Base-by-base conservation (phyloP, 2,329 filamentous ascomycete species). In the Aspergillus unguis region DNA sequence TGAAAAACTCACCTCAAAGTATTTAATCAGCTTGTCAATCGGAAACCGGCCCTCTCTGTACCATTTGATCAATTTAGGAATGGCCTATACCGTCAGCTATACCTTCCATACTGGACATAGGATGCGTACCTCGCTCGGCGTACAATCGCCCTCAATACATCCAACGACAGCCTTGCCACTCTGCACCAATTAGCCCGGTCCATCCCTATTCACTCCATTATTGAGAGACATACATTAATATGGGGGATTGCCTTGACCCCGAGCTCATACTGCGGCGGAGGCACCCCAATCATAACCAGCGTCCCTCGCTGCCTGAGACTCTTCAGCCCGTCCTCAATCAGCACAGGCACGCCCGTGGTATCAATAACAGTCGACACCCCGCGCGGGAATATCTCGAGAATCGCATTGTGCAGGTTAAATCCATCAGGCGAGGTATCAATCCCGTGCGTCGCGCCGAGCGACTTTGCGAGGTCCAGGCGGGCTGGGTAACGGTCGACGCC, bases 261-360 rank as follows among this genome's bases (percentile, higher is more conserved):
- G n/a, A 48, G 23, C 45, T 48, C 36, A 33, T 53, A 61, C 1
- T 42, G 72, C 2, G 71, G 66, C 44, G 75, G 72, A 4, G 77
- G 72, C 0, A 75, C 73, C 1, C 80, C 79, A 25, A 82, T 75
- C 52, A 80, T 72, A 1, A 81, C 71, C n/a, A 80, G 69, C 50
- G 75, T 76, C 2, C 77, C 80, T 45, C 71, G 69, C 10, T 72
- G 70, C 27, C 75, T 62, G 2, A 56, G 55, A 9, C 53, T 32
- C 42, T 67, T 28, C 3, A 65, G 17, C 6, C 55, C 48, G 23
- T 57, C 48, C 35, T 61, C 54, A 9, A 65, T 57, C 3, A 64
- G 35, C 1, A 7, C n/a, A 3, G 61, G 52, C 1, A 57, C 45
- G 3, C 61, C 59, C 2, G 62, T 64, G 0, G 61, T 55, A n/a